Base-by-base conservation (phyloP, 2,329 filamentous ascomycete genomes). In the Nigrospora oryzae region DNA sequence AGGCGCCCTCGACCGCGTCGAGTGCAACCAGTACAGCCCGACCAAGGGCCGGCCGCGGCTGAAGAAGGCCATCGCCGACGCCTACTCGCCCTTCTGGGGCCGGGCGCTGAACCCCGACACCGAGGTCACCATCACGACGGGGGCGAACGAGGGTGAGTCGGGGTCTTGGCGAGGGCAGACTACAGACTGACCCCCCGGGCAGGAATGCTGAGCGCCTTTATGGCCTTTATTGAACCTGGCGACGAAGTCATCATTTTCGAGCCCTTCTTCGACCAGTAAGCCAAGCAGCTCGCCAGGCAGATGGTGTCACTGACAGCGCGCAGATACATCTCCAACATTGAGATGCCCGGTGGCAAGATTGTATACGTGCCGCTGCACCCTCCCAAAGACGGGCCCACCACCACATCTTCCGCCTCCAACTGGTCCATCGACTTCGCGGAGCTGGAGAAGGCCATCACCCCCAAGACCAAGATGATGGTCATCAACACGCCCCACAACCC, bases 201-300 rank as follows among this genome's bases (percentile, higher is more conserved):
- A 78, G 79, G 88, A 57, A 97, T 97, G 89, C 74, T 98, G 52
- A 91, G 87, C 61, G 93, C 90, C 0, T 97, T 98, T 61, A 97
- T 98, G 93, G 93, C 79, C 3, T 98, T 98, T 56, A 82, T 98
- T 47, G 93, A 98, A 66, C 77, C 80, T 1, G 93, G 89, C 12
- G 93, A 98, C 60, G 93, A 98, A 65, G 93, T 96, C 53, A 96
- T 98, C 53, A 79, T 98, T 46, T 96, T 98, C 63, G 93, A 98
- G 70, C 93, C 93, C 11, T 98, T 96, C 69, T 98, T 97, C 63
- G 93, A 98, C 67, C 93, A 98, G 82, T 87, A 63, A 61, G 73
- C 58, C 43, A 31, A n/a, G 14, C 31, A 7, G 23, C 8, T 10
- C 23, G 23, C 5, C 23, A 2, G 23, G 7, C 32, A 10, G 23